These are phyloP conservation scores for Colletotrichum limetticola DNA, from an alignment of 2,329 filamentous ascomycete genomes.

Conservation along the genomic window DNA sequence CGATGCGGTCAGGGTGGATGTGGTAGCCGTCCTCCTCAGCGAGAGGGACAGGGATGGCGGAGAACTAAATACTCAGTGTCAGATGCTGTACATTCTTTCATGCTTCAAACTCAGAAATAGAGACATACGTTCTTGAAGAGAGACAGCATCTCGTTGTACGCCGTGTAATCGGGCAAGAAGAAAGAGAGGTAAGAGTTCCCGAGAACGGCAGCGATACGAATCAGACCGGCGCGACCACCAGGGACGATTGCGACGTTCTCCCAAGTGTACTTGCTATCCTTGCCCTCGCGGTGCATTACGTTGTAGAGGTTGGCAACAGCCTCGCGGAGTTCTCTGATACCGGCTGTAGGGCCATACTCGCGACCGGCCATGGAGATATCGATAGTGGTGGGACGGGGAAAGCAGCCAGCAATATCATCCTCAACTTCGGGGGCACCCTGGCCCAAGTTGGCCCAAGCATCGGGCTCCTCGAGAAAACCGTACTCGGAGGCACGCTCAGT, in stretches of 20 bases:
- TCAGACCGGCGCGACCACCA: slow-evolving; percentile 90
- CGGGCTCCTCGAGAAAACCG: slow-evolving; percentile 85
- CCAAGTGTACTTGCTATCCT: slow-evolving; percentile 91
- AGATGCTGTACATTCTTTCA: neutral
- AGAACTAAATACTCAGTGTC: slow-evolving; percentile 67
- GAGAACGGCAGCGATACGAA: slow-evolving; percentile 92
- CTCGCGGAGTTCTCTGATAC: slow-evolving; percentile 89
- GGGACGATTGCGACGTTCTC: slow-evolving; percentile 98
- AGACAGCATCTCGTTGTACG: slow-evolving; percentile 97
- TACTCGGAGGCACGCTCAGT: slow-evolving; percentile 89
- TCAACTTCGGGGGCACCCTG: slow-evolving; percentile 96
- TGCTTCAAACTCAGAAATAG: neutral
- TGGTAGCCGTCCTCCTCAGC: slow-evolving; percentile 89
- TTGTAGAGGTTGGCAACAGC: slow-evolving; percentile 95
- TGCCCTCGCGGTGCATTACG: slow-evolving; percentile 87
- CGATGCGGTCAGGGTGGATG: slow-evolving; percentile 92
- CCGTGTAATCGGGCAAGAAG: slow-evolving; percentile 95
- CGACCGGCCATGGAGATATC: slow-evolving; percentile 81
- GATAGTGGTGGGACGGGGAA: slow-evolving; percentile 81
- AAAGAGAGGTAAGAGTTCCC: slow-evolving; percentile 94
- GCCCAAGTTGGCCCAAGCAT: slow-evolving; percentile 90
- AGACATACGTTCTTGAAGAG: slow-evolving; percentile 84
- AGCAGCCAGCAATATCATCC: slow-evolving; percentile 90
- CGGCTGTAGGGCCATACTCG: slow-evolving; percentile 94
- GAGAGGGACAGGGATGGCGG: slow-evolving; percentile 86